Conservation (phyloP, 2,329 filamentous ascomycete species). For the Ascochyta lentis region DNA sequence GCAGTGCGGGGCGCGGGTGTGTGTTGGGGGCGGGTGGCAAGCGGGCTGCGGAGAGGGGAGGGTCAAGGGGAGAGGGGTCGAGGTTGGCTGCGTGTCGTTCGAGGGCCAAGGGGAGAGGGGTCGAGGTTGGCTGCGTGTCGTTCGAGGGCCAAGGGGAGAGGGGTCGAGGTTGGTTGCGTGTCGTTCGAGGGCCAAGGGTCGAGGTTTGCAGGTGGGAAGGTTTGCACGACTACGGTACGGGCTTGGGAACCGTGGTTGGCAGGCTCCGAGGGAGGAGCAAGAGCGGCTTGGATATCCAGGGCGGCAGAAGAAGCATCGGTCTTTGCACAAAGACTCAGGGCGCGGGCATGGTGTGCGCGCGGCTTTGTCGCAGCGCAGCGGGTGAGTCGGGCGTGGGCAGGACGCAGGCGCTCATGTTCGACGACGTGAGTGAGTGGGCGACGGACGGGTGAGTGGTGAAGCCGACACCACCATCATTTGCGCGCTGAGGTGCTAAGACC, state of each 20-base stretch:
- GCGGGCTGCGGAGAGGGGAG: conserved; percentile 10
- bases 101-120: neutral
- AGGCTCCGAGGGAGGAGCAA: conserved; percentile 8
- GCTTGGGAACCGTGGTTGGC: conserved; percentile 14
- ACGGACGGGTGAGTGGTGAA: conserved; percentile 1
- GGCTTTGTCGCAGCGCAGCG: conserved; percentile 29
- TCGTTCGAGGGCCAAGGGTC: neutral
- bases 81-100: neutral
- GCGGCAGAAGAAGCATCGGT: conserved; percentile 4
- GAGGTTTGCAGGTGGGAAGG: neutral
- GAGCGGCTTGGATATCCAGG: conserved; percentile 8
- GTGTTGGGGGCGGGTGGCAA: conserved; percentile 1
- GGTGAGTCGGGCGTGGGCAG: conserved; percentile 21
- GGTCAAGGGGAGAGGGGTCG: neutral
- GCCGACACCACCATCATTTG: conserved; percentile 12
- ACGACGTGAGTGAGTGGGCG: conserved; percentile 16
- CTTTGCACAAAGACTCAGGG: conserved; percentile 27
- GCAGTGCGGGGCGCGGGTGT: conserved; percentile 10
- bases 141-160: neutral
- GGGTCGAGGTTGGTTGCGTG: neutral
- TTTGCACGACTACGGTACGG: neutral
- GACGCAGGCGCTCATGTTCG: conserved; percentile 22
- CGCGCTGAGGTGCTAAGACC: conserved; percentile 12
- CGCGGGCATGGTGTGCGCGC: conserved; percentile 27
- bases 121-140: neutral